Base-by-base conservation (phyloP, 768 basidiomycete species). In the Tricholoma terreum region DNA sequence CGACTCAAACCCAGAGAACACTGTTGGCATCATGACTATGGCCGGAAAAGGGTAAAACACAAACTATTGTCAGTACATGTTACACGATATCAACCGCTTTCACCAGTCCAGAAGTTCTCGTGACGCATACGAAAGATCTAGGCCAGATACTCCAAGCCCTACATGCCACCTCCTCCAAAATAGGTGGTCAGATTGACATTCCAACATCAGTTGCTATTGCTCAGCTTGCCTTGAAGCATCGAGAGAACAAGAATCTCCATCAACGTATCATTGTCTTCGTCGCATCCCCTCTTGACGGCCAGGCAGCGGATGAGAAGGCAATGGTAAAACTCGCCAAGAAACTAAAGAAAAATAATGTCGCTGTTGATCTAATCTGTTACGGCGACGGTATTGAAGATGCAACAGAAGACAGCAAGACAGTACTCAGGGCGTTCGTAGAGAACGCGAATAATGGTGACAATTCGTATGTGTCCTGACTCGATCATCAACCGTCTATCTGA, bases 331-430 rank as follows among this genome's bases (percentile, higher is more conserved):
- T 99, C 34, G 97, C 95, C 9, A 97, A 95, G 80, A 97, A 94
- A 73, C 80, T 99, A 60, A 98, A 98, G 81, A 99, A 99, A 86
- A 98, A 98, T 72, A 99, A 98, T 65, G 94, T 99, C 42, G 92
- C 95, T 1, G 82, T 98, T 22, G 97, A 99, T 72, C 79, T 98
- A 51, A 78, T 98, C 27, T 83, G 83, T 5, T 98, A 93, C 71
- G 96, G 96, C 1, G 95, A 96, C 64, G 90, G 86, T 5, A 90
- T 94, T 45, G 89, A 88, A 67, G 84, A 85, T 66, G 72, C 76
- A 5, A 70, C 69, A 14, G 86, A 83, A 58, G 84, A 85, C 43
- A 83, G 79, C 48, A 84, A 84, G 65, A 74, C 75, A 14, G 83
- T 92, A 55, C 77, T 99, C 58, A 82, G 78, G 65, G 80, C 86